Evolutionary conservation across 352 stramenopile species (phyloP).

Genomic region (Blastocystis sp.): DNA sequence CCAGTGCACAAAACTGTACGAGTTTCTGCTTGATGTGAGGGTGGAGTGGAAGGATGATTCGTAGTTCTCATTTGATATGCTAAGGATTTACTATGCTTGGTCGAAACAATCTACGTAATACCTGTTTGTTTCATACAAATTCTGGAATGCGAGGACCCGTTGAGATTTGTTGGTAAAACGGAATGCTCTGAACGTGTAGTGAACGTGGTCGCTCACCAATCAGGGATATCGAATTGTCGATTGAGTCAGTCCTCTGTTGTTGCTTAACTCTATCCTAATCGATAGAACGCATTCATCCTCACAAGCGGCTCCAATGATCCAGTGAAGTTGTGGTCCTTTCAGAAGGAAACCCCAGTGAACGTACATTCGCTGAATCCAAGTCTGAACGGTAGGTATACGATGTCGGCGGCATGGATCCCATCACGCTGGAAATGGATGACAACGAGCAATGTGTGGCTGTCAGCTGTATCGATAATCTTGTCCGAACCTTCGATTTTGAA

Average conservation of each 20-base stretch:
- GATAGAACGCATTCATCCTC: background rate
- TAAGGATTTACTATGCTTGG: background rate
- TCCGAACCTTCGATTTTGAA: background rate
- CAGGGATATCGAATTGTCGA: background rate
- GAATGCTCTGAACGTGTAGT: background rate
- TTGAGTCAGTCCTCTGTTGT: background rate
- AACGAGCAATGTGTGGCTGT: background rate
- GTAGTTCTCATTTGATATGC: slow-evolving; percentile 22
- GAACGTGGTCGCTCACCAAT: background rate
- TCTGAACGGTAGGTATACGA: background rate
- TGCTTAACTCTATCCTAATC: background rate
- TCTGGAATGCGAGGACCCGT: background rate
- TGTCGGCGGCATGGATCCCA: background rate
- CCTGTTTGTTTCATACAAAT: background rate
- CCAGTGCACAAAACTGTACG: background rate
- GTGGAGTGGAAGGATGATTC: background rate
- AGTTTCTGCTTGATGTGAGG: background rate
- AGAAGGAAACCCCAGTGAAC: background rate
- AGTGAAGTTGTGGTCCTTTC: background rate
- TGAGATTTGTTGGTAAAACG: background rate
- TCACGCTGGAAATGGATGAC: background rate
- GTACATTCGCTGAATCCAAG: background rate
- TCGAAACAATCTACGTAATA: background rate
- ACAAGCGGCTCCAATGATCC: background rate
- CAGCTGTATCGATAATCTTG: background rate